Evolutionary conservation across 305 asterid genomes (phyloP), one percentile per base, ranked within the genome.

Genomic region (Coffea humblotiana): DNA sequence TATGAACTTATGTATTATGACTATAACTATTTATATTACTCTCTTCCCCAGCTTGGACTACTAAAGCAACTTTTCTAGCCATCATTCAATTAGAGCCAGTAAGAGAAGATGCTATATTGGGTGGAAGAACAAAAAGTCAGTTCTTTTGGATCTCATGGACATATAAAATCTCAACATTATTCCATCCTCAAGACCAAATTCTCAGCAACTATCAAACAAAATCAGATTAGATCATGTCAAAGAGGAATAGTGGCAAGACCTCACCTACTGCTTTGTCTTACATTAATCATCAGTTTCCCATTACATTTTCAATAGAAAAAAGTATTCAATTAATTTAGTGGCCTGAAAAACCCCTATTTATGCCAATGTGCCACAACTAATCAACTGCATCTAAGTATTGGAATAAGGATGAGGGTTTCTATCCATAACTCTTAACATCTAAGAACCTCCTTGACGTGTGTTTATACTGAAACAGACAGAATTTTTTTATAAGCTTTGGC

Each of bases 401-500:
- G 54, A 54, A 19, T 63, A 80, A 47, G 40, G 65, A 67, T 23
- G 25, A 56, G 27, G 66, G 72, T 79, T 27, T 51, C 32, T 32
- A 32, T 8, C 27, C 61, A 54, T 35, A 65, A 35, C n/a, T 35
- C 32, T 65, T 65, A 78, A 54, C 37, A 49, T 68, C 54, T 6
- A 16, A 15, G 32, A 19, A 73, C 21, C 15, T 61, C 37, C 45
- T 11, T 14, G 16, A 54, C 18, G 25, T 15, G 25, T 54, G 21
- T 3, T 37, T 47, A 37, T 40, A 75, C 48, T 69, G 77, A 49
- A 78, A 63, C 60, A 29, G 48, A 58, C 82, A 80, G 65, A 15
- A 79, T 65, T 65, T 71, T 45, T 79, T 60, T 72, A 61, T 49
- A 65, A 67, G 66, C 78, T 51, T 27, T 72, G 37, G 49, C 72